phyloP scores from a whole-genome alignment of 192 early-diverging fungal genomes.

The Backusella luteola region DNA sequence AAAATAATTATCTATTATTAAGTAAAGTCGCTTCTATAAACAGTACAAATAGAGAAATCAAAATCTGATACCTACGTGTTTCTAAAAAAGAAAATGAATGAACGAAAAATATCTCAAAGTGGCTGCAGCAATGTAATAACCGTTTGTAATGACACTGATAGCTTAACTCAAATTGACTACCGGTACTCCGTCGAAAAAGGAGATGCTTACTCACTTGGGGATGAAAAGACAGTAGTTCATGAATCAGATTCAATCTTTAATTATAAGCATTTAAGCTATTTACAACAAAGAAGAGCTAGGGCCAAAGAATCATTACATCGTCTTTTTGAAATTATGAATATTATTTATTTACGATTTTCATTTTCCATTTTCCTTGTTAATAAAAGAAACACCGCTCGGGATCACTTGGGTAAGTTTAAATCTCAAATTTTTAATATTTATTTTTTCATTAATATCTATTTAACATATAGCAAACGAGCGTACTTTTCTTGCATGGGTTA shows the following conservation, averaged over 20 bases:
- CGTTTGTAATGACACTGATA: neutral
- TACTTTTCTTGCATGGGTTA: neutral
- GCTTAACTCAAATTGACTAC: neutral
- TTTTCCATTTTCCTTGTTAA: neutral
- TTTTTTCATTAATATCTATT: neutral
- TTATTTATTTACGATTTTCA: neutral
- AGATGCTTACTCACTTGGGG: neutral
- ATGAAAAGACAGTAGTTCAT: neutral
- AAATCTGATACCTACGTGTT: neutral
- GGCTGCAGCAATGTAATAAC: neutral
- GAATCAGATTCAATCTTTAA: neutral
- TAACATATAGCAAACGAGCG: neutral
- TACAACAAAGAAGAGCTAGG: neutral
- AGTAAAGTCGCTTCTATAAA: neutral
- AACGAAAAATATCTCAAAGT: neutral
- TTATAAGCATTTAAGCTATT: neutral
- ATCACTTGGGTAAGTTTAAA: neutral
- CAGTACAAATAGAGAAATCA: neutral
- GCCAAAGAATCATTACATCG: neutral
- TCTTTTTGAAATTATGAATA: neutral
- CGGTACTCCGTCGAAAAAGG: neutral
- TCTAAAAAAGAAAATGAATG: neutral
- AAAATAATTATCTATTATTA: neutral
- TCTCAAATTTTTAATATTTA: neutral
- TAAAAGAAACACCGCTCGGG: neutral